Base-by-base conservation (phyloP, 2,329 filamentous ascomycete species). In the Helotiales sp. region DNA sequence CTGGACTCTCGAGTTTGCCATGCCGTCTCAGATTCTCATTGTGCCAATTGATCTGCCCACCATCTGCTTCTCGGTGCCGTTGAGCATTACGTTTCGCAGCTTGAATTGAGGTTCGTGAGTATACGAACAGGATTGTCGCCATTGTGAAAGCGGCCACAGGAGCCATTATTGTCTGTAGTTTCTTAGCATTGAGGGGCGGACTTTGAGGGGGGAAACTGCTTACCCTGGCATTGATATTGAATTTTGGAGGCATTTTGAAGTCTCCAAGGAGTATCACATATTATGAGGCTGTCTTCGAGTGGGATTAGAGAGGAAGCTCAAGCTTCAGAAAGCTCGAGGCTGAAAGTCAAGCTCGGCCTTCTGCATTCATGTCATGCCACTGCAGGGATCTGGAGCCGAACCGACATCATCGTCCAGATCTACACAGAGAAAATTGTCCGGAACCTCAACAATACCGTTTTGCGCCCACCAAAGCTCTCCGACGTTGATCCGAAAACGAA, bases 1-100 rank as follows among this genome's bases (percentile, higher is more conserved):
- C 69, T 0, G 72, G 71, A 57, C 59, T 75, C 57, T 80, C 76
- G 54, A 77, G 63, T 52, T 73, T 70, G 12, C 81, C 81, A 71
- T 84, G 81, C 53, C 81, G 69, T 57, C 82, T 73, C 63, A 80
- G 65, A 63, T 73, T 79, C 73, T 85, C 81, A 55, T 82, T 81
- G 52, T 79, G 70, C 78, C 76, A 83, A 67, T 68, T 78, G 61
- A 77, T 81, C 73, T 76, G 81, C 52, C 80, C 82, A 27, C 79
- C 81, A 60, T 84, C 81, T 36, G 79, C 81, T 63, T 84, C 79
- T 48, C 84, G 75, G 53, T 84, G 81, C 60, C 77, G 75, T 63
- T 84, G 79, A 0, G 86, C 86, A 62, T 89, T 88, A 47, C 81
- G 76, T 65, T 88, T 87, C 2, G 87, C 87, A 24, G 85, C 82